Percentiles rank a stretch among this genome's conserved stretches.
Evolutionary conservation across 495 filamentous ascomycete species (phyloP).

Genomic region (Lasiosphaeria hispida): DNA sequence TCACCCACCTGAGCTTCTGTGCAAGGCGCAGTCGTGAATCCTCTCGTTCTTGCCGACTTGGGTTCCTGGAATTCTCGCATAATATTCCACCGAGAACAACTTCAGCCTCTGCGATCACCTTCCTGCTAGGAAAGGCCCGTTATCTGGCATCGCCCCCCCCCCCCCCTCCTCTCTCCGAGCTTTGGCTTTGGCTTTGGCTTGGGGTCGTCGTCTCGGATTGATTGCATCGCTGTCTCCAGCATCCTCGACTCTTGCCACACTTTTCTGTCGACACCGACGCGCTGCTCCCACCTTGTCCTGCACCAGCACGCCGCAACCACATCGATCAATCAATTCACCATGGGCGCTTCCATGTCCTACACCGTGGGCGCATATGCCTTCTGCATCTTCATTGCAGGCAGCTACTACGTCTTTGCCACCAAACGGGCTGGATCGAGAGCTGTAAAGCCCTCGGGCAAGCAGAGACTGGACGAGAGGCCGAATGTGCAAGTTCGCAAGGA

Average conservation of each 20-base stretch:
- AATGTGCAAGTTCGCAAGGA: slow-evolving; percentile 36
- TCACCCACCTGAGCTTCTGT: background rate
- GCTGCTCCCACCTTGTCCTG: background rate
- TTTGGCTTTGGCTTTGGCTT: too few relatives aligned
- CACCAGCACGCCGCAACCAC: background rate
- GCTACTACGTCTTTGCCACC: slow-evolving; percentile 23
- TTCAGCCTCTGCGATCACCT: background rate
- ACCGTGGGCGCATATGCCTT: slow-evolving; percentile 56
- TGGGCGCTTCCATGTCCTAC: slow-evolving; percentile 41
- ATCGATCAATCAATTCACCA: slow-evolving; percentile 22
- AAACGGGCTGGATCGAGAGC: slow-evolving; percentile 6
- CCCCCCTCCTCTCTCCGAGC: too few relatives aligned
- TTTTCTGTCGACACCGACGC: background rate
- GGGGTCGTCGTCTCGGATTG: too few relatives aligned
- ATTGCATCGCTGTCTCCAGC: background rate
- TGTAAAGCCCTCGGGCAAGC: slow-evolving; percentile 17
- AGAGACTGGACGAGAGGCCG: slow-evolving; percentile 37
- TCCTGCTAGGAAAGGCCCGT: background rate
- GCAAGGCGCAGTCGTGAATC: slow-evolving; percentile 1
- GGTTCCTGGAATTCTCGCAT: slow-evolving; percentile 11
- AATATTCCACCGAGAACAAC: slow-evolving; percentile 4
- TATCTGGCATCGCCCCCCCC: too few relatives aligned
- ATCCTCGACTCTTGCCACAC: background rate
- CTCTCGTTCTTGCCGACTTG: background rate
- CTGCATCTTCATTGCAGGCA: slow-evolving; percentile 49